Percentiles rank a stretch among this genome's conserved stretches.
These are phyloP conservation scores for Gaeumannomyces sp. DNA, from an alignment of 2,329 filamentous ascomycete species.

Conservation along the genomic window DNA sequence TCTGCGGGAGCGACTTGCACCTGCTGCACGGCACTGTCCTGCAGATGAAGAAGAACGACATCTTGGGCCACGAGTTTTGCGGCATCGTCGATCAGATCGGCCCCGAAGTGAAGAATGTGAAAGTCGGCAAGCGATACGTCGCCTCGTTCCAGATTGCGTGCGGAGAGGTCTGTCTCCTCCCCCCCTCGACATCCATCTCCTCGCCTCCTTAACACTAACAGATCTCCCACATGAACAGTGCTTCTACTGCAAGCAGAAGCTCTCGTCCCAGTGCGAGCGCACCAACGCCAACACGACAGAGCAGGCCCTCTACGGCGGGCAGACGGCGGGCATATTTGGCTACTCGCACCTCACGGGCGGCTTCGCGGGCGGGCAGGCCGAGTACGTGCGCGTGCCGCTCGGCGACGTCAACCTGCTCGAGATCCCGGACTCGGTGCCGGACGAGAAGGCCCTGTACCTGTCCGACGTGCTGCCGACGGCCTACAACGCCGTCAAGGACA, in stretches of 20 bases:
- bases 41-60: conserved; percentile 57
- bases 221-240: conserved; percentile 43
- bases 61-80: conserved; percentile 59
- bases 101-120: conserved; percentile 43
- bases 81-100: conserved; percentile 52
- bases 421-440: conserved; percentile 71
- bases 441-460: conserved; percentile 75
- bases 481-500: conserved; percentile 79
- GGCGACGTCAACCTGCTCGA: conserved; percentile 76
- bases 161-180: conserved; percentile 29
- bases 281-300: conserved; percentile 69
- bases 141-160: conserved; percentile 82
- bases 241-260: conserved; percentile 71
- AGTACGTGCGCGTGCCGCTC: conserved; percentile 76
- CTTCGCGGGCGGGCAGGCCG: conserved; percentile 81
- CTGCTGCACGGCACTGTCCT: conserved; percentile 49
- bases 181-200: not conserved
- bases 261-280: conserved; percentile 72
- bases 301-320: conserved; percentile 72
- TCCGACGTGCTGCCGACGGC: conserved; percentile 75
- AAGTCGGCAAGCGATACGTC: conserved; percentile 65
- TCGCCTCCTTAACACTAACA: not conserved
- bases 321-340: conserved; percentile 68
- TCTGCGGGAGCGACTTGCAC: conserved; percentile 55
- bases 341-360: conserved; percentile 78